phyloP scores from a whole-genome alignment of 1,139 yeast genomes.

The Nakaseomyces delphensis region DNA sequence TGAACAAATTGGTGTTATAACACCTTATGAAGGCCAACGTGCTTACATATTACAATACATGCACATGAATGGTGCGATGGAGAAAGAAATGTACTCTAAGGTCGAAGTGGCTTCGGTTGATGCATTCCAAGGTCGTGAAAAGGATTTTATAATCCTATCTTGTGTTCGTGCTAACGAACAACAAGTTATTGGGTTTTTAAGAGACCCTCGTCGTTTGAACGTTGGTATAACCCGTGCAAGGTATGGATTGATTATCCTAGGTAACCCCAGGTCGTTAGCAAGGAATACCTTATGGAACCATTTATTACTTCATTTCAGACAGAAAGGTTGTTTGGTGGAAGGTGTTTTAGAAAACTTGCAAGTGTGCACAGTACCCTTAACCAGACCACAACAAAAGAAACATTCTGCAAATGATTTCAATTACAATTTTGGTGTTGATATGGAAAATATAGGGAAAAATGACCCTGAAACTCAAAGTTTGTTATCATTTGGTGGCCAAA shows the following conservation, averaged over 20 bases:
- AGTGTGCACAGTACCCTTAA: conserved; percentile 57
- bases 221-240: conserved; percentile 91
- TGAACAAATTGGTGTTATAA: conserved; percentile 79
- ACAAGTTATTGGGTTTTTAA: conserved; percentile 76
- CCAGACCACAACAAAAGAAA: conserved; percentile 27
- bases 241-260: conserved; percentile 73
- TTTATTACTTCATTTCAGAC: conserved; percentile 68
- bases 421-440: conserved; percentile 18
- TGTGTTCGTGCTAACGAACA: conserved; percentile 88
- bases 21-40: conserved; percentile 93
- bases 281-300: conserved; percentile 73
- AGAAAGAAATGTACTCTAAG: conserved; percentile 54
- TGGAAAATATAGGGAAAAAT: conserved; percentile 19
- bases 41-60: conserved; percentile 74
- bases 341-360: conserved; percentile 82
- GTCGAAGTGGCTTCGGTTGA: conserved; percentile 91
- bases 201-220: conserved; percentile 83
- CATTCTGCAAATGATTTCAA: conserved; percentile 13
- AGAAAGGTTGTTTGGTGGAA: conserved; percentile 80
- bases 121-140: conserved; percentile 95
- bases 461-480: conserved; percentile 45
- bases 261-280: conserved; percentile 74
- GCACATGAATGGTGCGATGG: conserved; percentile 63
- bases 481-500: conserved; percentile 36
- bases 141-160: conserved; percentile 78